phyloP scores from a whole-genome alignment of 768 basidiomycete species.

The Rhizopogon rudus region DNA sequence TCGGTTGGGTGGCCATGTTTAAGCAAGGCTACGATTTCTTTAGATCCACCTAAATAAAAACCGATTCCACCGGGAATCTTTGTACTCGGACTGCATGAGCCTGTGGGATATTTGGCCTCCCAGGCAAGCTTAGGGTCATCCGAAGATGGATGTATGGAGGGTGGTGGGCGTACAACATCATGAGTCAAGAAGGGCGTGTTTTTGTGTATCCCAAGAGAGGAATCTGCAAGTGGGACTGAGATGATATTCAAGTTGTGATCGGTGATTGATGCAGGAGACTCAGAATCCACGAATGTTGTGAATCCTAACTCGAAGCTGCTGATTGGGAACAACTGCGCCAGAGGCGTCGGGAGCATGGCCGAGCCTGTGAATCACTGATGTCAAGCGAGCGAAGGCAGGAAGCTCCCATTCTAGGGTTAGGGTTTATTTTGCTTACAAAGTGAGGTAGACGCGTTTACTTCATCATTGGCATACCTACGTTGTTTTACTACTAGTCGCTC shows the following conservation, averaged over 20 bases:
- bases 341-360: background rate
- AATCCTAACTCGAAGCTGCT: conserved; percentile 29
- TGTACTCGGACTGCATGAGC: conserved; percentile 55
- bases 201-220: conserved; percentile 46
- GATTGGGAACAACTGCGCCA: conserved; percentile 5
- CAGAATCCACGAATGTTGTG: conserved; percentile 23
- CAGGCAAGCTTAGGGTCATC: conserved; percentile 35
- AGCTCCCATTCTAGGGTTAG: conserved; percentile 10
- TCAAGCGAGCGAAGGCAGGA: no score
- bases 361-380: no score
- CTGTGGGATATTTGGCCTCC: conserved; percentile 58
- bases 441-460: background rate
- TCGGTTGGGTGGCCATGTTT: conserved; percentile 39
- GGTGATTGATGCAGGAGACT: conserved; percentile 18
- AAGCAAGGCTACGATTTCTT: conserved; percentile 33
- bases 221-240: conserved; percentile 34
- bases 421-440: conserved; percentile 9
- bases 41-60: conserved; percentile 60
- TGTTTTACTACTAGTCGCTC: background rate
- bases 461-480: background rate
- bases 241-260: conserved; percentile 8
- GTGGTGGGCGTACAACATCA: conserved; percentile 22
- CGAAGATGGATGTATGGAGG: background rate
- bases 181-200: conserved; percentile 33
- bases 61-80: conserved; percentile 59